phyloP scores from a whole-genome alignment of 2,329 filamentous ascomycete genomes.

The Penicillium polonicum region DNA sequence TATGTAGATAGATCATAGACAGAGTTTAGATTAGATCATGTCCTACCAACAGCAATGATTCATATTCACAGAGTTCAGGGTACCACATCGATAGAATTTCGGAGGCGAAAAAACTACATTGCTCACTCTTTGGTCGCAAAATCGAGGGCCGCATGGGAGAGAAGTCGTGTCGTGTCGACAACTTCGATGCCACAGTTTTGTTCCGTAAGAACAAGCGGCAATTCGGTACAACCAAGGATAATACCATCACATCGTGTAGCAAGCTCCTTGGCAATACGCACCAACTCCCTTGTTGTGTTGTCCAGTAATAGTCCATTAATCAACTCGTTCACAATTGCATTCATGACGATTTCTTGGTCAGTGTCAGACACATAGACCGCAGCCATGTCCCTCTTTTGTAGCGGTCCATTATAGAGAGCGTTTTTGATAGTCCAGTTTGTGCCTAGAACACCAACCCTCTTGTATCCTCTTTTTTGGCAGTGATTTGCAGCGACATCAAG shows the following conservation, averaged over 20 bases:
- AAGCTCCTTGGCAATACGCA: constrained; percentile 6
- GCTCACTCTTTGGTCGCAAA: constrained; percentile 1
- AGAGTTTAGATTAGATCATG: background rate
- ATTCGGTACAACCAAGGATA: constrained; percentile 10
- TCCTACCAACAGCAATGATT: background rate
- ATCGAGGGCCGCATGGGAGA: constrained; percentile 10
- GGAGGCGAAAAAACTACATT: background rate
- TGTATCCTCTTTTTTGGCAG: constrained; percentile 1
- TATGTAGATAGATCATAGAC: background rate
- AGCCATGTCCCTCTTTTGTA: constrained; percentile 3
- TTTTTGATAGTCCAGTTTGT: constrained; percentile 5
- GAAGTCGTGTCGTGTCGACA: constrained; percentile 10
- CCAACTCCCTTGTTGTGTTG: background rate
- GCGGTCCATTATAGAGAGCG: constrained; percentile 4
- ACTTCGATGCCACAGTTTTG: constrained; percentile 8
- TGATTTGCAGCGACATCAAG: constrained; percentile 3
- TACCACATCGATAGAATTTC: background rate
- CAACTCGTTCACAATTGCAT: background rate
- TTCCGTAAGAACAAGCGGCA: constrained; percentile 9
- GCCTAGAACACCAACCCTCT: background rate
- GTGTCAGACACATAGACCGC: constrained; percentile 5
- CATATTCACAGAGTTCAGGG: background rate
- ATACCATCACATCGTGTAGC: constrained; percentile 9
- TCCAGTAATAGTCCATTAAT: background rate
- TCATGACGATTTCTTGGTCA: background rate